These are phyloP conservation scores for Rhodotorula sp. DNA, from an alignment of 1,284 basidiomycete species.

Conservation along the genomic window DNA sequence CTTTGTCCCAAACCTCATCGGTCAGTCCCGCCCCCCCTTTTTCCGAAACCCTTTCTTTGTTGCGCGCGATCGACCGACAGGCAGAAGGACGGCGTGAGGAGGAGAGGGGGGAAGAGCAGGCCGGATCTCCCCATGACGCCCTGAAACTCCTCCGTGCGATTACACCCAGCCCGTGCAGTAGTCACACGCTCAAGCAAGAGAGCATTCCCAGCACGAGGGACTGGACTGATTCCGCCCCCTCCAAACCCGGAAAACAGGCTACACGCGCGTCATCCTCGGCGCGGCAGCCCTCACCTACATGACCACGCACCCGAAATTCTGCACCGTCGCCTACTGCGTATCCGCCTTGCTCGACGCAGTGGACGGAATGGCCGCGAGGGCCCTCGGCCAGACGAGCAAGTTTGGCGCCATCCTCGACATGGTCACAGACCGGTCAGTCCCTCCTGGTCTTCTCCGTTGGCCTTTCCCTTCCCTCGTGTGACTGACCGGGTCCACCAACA, in stretches of 20 bases:
- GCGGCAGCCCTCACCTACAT: constrained; percentile 88
- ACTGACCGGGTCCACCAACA: constrained; percentile 46
- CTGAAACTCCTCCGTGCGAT: no score
- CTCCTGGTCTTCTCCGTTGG: no score
- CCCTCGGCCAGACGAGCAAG: constrained; percentile 84
- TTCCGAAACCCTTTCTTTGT: background rate
- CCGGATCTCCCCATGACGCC: background rate
- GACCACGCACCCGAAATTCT: constrained; percentile 89
- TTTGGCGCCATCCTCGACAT: constrained; percentile 99
- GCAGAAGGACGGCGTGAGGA: no score
- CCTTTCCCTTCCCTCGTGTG: no score
- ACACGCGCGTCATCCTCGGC: constrained; percentile 86
- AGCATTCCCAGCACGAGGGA: background rate
- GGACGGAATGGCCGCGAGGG: constrained; percentile 91
- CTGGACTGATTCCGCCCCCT: background rate
- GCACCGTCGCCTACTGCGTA: constrained; percentile 84
- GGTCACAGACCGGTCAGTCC: constrained; percentile 91
- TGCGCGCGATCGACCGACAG: no score
- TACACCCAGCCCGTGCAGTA: no score
- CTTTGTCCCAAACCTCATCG: constrained; percentile 95
- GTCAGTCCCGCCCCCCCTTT: constrained; percentile 52
- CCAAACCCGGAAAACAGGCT: constrained; percentile 60
- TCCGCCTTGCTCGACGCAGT: constrained; percentile 95
- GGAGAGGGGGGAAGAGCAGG: no score
- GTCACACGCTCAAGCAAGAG: no score